Conservation (phyloP, 2,329 filamentous ascomycete genomes). For the Apiospora hydei region DNA sequence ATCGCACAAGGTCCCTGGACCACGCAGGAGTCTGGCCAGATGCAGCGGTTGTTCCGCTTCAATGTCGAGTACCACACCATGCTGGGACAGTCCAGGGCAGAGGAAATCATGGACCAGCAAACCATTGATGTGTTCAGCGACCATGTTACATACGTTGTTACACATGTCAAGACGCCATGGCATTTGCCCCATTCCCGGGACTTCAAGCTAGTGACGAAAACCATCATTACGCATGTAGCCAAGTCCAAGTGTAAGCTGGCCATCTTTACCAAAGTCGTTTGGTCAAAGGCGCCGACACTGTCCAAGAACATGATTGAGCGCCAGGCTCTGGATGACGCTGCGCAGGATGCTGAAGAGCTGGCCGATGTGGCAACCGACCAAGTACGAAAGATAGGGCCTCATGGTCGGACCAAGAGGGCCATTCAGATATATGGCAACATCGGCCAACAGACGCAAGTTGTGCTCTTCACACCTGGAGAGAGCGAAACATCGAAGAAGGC, state of each 20-base stretch:
- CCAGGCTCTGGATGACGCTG: constrained; percentile 78
- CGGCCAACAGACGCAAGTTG: constrained; percentile 70
- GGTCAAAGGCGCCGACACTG: constrained; percentile 72
- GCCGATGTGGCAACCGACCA: constrained; percentile 80
- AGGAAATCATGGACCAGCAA: constrained; percentile 80
- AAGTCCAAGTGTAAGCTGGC: constrained; percentile 94
- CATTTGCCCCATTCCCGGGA: constrained; percentile 82
- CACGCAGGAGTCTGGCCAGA: constrained; percentile 70
- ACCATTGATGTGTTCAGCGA: constrained; percentile 84
- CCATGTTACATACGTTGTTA: constrained; percentile 73
- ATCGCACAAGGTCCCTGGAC: constrained; percentile 90
- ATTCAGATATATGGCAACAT: constrained; percentile 81
- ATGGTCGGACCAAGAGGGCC: constrained; percentile 78
- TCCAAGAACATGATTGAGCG: constrained; percentile 69
- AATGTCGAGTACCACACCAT: constrained; percentile 73
- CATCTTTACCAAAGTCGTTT: constrained; percentile 87
- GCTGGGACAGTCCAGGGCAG: constrained; percentile 66
- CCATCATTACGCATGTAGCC: constrained; percentile 91
- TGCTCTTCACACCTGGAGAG: constrained; percentile 63
- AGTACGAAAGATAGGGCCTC: constrained; percentile 75
- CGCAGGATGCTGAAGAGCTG: constrained; percentile 75
- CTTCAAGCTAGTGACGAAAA: constrained; percentile 86
- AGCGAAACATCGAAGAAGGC: constrained; percentile 59
- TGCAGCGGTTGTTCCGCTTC: constrained; percentile 83
- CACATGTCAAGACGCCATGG: constrained; percentile 72